Evolutionary conservation across 805 yeast species (phyloP).

Genomic region (Hanseniaspora meyeri): DNA sequence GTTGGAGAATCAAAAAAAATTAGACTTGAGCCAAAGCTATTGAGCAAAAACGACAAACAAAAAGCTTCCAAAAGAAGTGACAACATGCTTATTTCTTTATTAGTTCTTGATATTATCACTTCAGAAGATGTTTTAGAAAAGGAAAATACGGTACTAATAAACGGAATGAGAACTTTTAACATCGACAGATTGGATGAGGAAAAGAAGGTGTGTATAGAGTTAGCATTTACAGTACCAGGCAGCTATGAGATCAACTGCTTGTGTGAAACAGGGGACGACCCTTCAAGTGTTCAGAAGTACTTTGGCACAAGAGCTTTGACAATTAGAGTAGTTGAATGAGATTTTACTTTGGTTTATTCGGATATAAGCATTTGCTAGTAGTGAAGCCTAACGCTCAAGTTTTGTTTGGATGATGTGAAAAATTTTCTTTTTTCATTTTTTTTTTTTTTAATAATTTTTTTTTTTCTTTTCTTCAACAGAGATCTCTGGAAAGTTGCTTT

Average conservation of each 20-base stretch:
- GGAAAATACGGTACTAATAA: constrained; percentile 3
- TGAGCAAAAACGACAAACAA: background rate
- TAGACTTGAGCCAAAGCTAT: background rate
- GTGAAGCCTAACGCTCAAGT: too few relatives aligned
- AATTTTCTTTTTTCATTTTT: background rate
- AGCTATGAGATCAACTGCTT: constrained; percentile 12
- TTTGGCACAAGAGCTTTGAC: constrained; percentile 8
- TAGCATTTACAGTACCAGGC: constrained; percentile 6
- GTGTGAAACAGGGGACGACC: constrained; percentile 11
- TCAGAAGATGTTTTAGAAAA: constrained; percentile 8
- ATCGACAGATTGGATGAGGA: background rate
- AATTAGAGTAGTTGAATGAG: background rate
- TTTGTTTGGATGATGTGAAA: background rate
- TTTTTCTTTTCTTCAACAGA: background rate
- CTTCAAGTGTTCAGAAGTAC: constrained; percentile 6
- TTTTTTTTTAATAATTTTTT: background rate
- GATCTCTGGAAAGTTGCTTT: too few relatives aligned
- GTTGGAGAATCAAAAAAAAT: background rate
- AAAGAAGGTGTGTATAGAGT: background rate
- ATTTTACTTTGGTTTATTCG: background rate
- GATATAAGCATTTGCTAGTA: background rate
- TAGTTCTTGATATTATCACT: constrained; percentile 12
- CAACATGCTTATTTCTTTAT: constrained; percentile 7
- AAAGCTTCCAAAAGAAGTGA: background rate
- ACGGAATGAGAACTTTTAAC: constrained; percentile 11